phyloP scores from a whole-genome alignment of 495 filamentous ascomycete genomes.

The Trichoderma gamsii region DNA sequence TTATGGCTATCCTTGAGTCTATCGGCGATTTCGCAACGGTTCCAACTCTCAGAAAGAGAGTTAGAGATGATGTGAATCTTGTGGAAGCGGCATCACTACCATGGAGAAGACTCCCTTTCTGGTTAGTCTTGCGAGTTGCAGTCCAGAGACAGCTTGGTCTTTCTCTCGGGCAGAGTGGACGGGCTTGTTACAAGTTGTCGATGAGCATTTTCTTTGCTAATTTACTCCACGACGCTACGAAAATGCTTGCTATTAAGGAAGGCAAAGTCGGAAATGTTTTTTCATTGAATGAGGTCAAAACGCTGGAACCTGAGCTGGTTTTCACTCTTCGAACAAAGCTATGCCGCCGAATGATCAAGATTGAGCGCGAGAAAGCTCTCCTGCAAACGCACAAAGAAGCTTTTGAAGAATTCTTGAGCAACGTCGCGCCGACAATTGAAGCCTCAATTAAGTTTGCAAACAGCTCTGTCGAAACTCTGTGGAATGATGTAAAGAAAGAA shows the following conservation, averaged over 20 bases:
- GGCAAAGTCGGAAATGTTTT: too few species aligned
- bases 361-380: conserved; percentile 37
- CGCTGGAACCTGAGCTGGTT: conserved; percentile 17
- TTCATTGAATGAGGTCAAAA: not conserved
- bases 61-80: conserved; percentile 52
- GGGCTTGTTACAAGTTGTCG: conserved; percentile 53
- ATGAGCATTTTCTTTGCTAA: conserved; percentile 40
- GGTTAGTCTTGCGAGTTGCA: conserved; percentile 54
- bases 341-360: conserved; percentile 54
- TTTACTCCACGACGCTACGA: conserved; percentile 34
- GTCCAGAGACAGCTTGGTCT: conserved; percentile 43
- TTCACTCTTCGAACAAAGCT: conserved; percentile 48
- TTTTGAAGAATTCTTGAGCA: conserved; percentile 20
- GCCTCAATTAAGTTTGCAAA: conserved; percentile 19
- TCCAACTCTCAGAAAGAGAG: conserved; percentile 44
- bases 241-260: conserved; percentile 18
- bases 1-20: conserved; percentile 52
- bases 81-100: conserved; percentile 39
- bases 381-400: not conserved
- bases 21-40: conserved; percentile 35
- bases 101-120: conserved; percentile 53
- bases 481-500: conserved; percentile 27
- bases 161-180: conserved; percentile 30
- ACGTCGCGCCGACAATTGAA: conserved; percentile 21
- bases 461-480: conserved; percentile 20